Base-by-base conservation (phyloP, 805 yeast species). In the Pichia nanzhaoensis region DNA sequence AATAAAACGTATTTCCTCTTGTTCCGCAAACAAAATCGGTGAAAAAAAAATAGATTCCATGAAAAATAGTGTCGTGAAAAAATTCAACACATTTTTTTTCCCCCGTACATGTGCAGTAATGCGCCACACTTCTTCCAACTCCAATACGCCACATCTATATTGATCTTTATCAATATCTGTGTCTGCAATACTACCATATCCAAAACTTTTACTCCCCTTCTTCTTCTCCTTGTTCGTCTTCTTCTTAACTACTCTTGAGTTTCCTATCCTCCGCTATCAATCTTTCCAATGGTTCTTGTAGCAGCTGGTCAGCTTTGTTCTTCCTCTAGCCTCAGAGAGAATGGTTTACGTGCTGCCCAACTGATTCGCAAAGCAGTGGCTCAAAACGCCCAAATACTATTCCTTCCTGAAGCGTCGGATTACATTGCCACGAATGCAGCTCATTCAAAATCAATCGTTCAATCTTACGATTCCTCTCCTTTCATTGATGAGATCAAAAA, bases 361-460 rank as follows among this genome's bases (percentile, higher is more conserved):
- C 67, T 90, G 32, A 79, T 91, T 16, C 59, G 65, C n/a, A 63
- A 69, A 42, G 95, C 98, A 0, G 73, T 83, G 0, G 65, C 64
- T 2, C 59, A 70, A 14, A 75, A 82, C 3, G 89, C 84, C 13
- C 70, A 74, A 50, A 78, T 87, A 3, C 68, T 93, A 5, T 88
- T 93, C 57, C 73, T 91, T 37, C 98, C 98, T 2, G 99, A 91
- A 61, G 98, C 98, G 0, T 74, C 93, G 4, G 98, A 91, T 60
- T 91, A 88, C 60, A 72, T 91, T 34, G 82, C 95, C 5, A 70
- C 77, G 42, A 77, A 78, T 56, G 82, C 90, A 1, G 60, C 55
- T 1, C 90, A 87, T 53, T 80, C 95, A 1, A 68, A 71, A 42
- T 53, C 66, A 22, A 65, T 91, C n/a, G 88, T 83, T 0, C 58